Base-by-base conservation (phyloP, 345 rosid species). In the Cardamine chenopodiifolia region DNA sequence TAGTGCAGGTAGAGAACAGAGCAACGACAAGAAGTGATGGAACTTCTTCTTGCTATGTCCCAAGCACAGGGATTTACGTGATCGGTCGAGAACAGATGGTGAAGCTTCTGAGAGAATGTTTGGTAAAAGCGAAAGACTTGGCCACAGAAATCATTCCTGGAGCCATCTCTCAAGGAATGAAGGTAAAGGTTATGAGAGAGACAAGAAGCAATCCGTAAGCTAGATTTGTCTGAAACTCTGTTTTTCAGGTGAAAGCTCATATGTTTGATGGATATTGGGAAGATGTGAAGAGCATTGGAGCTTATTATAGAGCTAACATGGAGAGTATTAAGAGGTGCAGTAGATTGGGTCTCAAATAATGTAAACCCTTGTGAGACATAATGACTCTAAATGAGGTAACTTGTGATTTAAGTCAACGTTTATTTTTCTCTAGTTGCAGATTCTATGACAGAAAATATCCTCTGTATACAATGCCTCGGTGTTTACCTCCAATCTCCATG, bases 231-330 rank as follows among this genome's bases (percentile, higher is more conserved):
- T 48, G 25, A 72, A 34, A 40, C 40, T 57, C 23, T 59, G 50
- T 58, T 40, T 40, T 47, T 49, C 85, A 92, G 96, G 89, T 93
- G 68, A 82, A 81, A 56, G 89, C 88, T 68, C 81, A 85, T 81
- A 63, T 74, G 37, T 89, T 90, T 45, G 85, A 85, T 40, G 97
- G 92, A 22, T 88, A 86, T 47, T 90, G 97, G 98, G 93, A 88
- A 78, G 93, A 89, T 71, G 75, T 89, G 84, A 71, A 76, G 72
- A 93, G 82, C 85, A 72, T 90, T 61, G 73, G 80, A 74, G 90
- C 90, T 29, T 89, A 87, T 77, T 90, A 93, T 70, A 74, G 67
- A 45, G 96, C 97, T 19, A 93, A 86, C 74, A 89, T 93, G 90
- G 90, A 90, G 57, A 82, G 82, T 81, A 80, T 84, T 44, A 87